phyloP scores from a whole-genome alignment of 345 rosid genomes.

The Citrus sp. region DNA sequence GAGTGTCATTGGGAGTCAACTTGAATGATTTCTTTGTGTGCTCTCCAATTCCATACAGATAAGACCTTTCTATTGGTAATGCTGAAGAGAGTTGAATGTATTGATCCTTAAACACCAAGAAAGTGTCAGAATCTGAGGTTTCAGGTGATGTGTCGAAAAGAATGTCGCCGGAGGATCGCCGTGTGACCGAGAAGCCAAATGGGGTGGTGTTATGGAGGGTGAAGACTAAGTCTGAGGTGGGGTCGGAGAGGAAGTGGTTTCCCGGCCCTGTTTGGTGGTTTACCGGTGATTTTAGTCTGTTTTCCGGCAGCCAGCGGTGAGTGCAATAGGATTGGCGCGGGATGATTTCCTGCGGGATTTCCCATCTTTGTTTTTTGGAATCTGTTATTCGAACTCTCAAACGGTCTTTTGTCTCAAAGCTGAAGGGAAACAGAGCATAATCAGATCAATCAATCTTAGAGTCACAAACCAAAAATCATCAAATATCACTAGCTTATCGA shows the following conservation, averaged over 20 bases:
- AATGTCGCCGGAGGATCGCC: not conserved
- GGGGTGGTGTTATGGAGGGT: not conserved
- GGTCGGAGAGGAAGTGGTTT: not conserved
- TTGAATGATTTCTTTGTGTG: constrained; percentile 1
- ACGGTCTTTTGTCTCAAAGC: not conserved
- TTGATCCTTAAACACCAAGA: constrained; percentile 4
- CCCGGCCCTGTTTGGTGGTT: not conserved
- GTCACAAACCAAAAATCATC: not conserved
- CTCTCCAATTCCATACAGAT: constrained; percentile 6
- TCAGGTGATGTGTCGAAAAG: constrained; percentile 1
- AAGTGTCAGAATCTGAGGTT: not conserved
- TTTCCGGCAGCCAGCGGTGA: not conserved
- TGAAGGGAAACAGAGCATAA: not conserved
- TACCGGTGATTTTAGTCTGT: not conserved
- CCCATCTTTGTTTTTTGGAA: not conserved
- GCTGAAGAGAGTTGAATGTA: constrained; percentile 4
- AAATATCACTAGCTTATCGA: too few species aligned
- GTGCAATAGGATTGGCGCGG: not conserved
- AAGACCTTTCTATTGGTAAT: not conserved
- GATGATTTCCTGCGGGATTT: not conserved
- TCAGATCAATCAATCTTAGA: not conserved
- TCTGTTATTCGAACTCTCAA: not conserved
- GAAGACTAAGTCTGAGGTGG: constrained; percentile 2
- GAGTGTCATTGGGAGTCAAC: not conserved
- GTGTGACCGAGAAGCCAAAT: not conserved